Conservation (phyloP, 164 flowering plant species). For the Aristolochia californica region DNA sequence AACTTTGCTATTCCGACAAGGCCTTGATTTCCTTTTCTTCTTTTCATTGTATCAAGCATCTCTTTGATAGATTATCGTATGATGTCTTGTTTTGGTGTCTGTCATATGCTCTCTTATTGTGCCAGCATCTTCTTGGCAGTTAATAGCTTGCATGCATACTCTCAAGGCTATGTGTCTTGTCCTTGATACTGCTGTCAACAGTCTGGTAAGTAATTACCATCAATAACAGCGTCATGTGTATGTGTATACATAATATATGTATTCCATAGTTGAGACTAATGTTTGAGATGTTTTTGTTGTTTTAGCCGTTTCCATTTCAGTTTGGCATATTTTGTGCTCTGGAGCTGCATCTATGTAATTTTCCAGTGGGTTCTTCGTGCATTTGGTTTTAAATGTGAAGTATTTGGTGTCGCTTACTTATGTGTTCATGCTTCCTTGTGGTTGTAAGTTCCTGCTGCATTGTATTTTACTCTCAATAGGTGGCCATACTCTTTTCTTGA, state of each 20-base stretch:
- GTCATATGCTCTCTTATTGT: constrained; percentile 4
- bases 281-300: background rate
- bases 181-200: constrained; percentile 48
- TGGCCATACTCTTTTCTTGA: constrained; percentile 93
- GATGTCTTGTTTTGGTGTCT: too few species aligned
- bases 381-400: constrained; percentile 48
- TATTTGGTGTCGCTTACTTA: background rate
- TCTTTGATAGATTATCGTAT: background rate
- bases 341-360: constrained; percentile 46
- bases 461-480: constrained; percentile 26
- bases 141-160: constrained; percentile 58
- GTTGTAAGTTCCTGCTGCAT: background rate
- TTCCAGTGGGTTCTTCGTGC: constrained; percentile 73
- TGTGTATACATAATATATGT: background rate
- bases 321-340: constrained; percentile 46
- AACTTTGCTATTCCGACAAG: too few species aligned
- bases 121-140: constrained; percentile 26
- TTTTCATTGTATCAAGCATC: background rate
- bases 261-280: background rate
- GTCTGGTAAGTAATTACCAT: constrained; percentile 50
- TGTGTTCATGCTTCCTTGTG: background rate
- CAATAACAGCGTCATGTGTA: too few species aligned
- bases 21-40: background rate
- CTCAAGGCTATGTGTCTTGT: constrained; percentile 49
- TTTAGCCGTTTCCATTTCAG: constrained; percentile 59